Evolutionary conservation across 139 green algal genomes (phyloP), one percentile per base, ranked within the genome.

Genomic region (Chlorella sp.): DNA sequence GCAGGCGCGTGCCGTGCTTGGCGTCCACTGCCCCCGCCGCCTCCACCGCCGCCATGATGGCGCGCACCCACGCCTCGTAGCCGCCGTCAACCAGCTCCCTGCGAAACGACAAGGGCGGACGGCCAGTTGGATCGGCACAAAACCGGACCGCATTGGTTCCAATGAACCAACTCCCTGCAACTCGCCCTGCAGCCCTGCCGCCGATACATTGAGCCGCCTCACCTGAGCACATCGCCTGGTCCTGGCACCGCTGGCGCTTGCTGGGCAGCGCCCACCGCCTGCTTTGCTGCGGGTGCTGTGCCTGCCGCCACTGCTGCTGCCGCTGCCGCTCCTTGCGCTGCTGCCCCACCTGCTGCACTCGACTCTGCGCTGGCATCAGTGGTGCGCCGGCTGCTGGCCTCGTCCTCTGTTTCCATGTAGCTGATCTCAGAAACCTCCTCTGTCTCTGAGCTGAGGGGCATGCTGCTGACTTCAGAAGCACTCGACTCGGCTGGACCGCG

Each of bases 1-100:
- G 69, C 64, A 93, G 79, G 19, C 87, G 82, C 51, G 85, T 60
- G 32, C 84, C 90, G 76, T 93, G 89, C 86, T 93, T 93, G 26
- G 44, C 43, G 44, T 93, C 88, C 3, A 41, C 36, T 0, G 34
- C 76, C 24, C 89, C 87, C n/a, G 86, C 34, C 2, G 81, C 86
- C 81, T 93, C 90, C 41, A 93, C 36, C 0, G 87, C 60, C 9
- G 51, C 43, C 17, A 89, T 78, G 44, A 90, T 87, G 41, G 82
- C 85, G 17, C 56, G 38, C 62, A 88, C 70, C 44, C 91, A 69
- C n/a, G 77, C 17, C 0, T 77, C 67, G 81, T 93, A 92, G 0
- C 43, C 56, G 20, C 80, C 46, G 20, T 89, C 80, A 51, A 83
- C 87, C 64, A 90, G 51, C 34, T 89, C 89, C 65, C 84, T 78